Base-by-base conservation (phyloP, 768 basidiomycete species). In the Xerocomus brunneocitrinus region DNA sequence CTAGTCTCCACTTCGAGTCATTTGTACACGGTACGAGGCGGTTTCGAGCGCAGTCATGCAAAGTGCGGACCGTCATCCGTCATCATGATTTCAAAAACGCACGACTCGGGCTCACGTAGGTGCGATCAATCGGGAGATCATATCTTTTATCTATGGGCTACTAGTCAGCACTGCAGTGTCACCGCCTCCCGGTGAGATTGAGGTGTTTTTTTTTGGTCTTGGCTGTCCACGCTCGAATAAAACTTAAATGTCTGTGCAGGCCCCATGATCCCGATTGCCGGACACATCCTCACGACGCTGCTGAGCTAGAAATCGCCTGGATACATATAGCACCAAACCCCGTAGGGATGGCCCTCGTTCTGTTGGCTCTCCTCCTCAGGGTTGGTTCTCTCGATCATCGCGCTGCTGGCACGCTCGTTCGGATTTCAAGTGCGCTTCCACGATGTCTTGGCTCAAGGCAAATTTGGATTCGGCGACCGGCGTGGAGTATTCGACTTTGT, bases 401-500 rank as follows among this genome's bases (percentile, higher is more conserved):
- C 19, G 24, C 22, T 42, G 5, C 27, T 19, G 34, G 35, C 35
- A 28, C 36, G 8, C 12, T 34, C 32, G 12, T 13, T 31, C 22
- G 22, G 10, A 34, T n/a, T 36, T 2, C 27, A 34, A 19, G 25
- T 45, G 43, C 32, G 14, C 34, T 10, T 30, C 28, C 1, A 3
- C 22, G 0, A 70, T 68, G 68, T 68, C 69, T 53, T 68, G 67
- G 67, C 45, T 69, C 28, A 65, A 65, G 30, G 62, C 54, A 9
- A 70, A 56, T 1, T 19, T 19, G 31, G 67, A 68, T 40, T 68
- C 59, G 68, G 54, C 51, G 36, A 61, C 61, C 0, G 68, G 65
- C 5, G 53, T 65, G 24, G 67, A 68, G 47, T 73, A 73, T 52
- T 73, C 71, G 13, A 70, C 42, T 34, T 39, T 73, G 45, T 72